A percentile compares a stretch with the other conserved stretches of the same genome.
These are phyloP conservation scores for Hypoxylon lenormandii DNA, from an alignment of 495 filamentous ascomycete genomes.

Conservation along the genomic window DNA sequence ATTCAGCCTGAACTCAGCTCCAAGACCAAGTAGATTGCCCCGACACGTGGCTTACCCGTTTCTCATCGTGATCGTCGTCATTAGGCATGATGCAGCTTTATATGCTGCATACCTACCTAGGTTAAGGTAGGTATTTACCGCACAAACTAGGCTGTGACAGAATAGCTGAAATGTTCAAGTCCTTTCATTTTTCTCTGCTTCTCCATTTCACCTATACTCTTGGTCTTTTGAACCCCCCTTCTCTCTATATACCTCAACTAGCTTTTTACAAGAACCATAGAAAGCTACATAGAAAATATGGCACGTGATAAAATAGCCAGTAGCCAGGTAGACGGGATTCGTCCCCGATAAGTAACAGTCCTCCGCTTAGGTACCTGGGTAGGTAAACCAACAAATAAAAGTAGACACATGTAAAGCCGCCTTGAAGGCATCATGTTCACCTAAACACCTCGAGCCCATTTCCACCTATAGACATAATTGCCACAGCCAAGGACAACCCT, in stretches of 20 bases:
- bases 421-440: constrained; percentile 16
- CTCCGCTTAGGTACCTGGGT: constrained; percentile 1
- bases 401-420: constrained; percentile 9
- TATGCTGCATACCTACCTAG: constrained; percentile 9
- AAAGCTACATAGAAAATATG: constrained; percentile 36
- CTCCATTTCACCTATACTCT: constrained; percentile 14
- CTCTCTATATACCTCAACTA: constrained; percentile 19
- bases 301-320: constrained; percentile 15
- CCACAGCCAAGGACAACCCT: constrained; percentile 12
- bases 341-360: neutral
- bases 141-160: neutral
- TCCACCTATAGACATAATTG: constrained; percentile 17
- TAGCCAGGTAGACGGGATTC: constrained; percentile 7
- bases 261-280: constrained; percentile 23
- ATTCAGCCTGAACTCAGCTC: constrained; percentile 32
- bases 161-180: neutral
- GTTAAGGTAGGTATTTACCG: too few species aligned
- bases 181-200: constrained; percentile 16
- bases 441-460: constrained; percentile 32
- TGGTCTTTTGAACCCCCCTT: constrained; percentile 3
- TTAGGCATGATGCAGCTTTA: constrained; percentile 7
- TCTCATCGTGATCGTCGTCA: constrained; percentile 11
- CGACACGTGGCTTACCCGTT: constrained; percentile 25
- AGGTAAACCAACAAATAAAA: constrained; percentile 21
- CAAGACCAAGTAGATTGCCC: constrained; percentile 8